Evolutionary conservation across 805 yeast genomes (phyloP), one percentile per base, ranked within the genome.

Genomic region (Scheffersomyces spartinae): DNA sequence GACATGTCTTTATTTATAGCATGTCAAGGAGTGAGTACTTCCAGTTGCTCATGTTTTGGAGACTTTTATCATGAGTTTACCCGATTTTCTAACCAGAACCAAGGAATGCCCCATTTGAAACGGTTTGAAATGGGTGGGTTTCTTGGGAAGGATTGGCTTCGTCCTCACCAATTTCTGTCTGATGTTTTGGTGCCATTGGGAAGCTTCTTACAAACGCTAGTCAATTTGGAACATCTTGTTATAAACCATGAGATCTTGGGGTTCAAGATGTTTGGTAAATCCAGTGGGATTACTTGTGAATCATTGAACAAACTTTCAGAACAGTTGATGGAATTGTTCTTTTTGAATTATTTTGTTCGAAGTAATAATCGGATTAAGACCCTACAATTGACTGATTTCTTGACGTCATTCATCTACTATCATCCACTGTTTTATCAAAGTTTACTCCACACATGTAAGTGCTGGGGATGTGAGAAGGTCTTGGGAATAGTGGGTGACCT

Each of bases 341-440:
- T 55, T 27, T 31, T 48, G 4, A 30, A 29, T 10, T 23, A 20
- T 15, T 25, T 34, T 7, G n/a, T 13, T 7, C 22, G 8, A 9
- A 9, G 22, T 25, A 10, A 33, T 40, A 4, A 13, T 16, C 9
- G 43, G 35, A 17, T 31, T 53, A 13, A 38, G 27, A 21, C 39
- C 49, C 32, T 53, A 22, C 52, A 46, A 28, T 26, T 54, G 10
- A 53, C 55, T 4, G 61, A 55, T 31, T 53, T 54, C 25, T 37
- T 54, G 19, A 52, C 57, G 5, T 47, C 57, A 6, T 54, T 53
- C 34, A 38, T 54, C 13, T 55, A 51, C 36, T 55, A 55, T 28
- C 49, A 52, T 27, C 57, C 59, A 8, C 49, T 46, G 27, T 55
- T 55, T 26, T 47, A 40, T 33, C 46, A 47, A 31, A 43, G 51